Evolutionary conservation across 208 protist genomes (phyloP), one percentile per base, ranked within the genome.

Genomic region (Trypanosoma rangeli): DNA sequence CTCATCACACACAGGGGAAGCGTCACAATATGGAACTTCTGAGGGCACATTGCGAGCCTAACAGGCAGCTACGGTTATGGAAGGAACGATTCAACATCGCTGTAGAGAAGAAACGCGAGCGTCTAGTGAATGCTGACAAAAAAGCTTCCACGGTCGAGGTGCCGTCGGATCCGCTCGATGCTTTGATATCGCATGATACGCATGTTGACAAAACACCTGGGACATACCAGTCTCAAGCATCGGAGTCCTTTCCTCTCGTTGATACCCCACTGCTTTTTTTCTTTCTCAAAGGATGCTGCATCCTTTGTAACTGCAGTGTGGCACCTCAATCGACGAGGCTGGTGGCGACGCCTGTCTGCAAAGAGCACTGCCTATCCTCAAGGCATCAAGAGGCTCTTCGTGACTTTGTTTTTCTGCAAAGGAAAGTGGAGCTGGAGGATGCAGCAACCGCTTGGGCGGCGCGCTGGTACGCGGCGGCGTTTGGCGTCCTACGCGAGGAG

Each of bases 251-350:
- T 16, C 49, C 13, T 49, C 16, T 65, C 53, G 39, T 24, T 12
- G 42, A 65, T 22, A 35, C n/a, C 1, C 64, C 64, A 15, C 31
- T 49, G 26, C 35, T 62, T 24, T 59, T 70, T 70, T 59, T 53
- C 31, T 60, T 60, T 20, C 5, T 70, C n/a, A 59, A 61, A 1
- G 64, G 64, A 26, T 16, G 5, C 13, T 70, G 64, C 53, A 1
- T 70, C 28, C 24, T 59, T 33, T 70, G 64, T 39, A 33, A 39
- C 33, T 24, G 26, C 18, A 37, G n/a, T 37, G 24, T 59, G 33
- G n/a, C 28, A 22, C 29, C 53, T 12, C 35, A 53, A 28, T 24
- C 54, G 15, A 61, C 42, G 22, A 18, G 35, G 9, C 37, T 59
- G 24, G 42, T 70, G 15, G 64, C 54, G 20, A n/a, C 54, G 20